Evolutionary conservation across 345 rosid genomes (phyloP).

Genomic region (Heritiera littoralis): DNA sequence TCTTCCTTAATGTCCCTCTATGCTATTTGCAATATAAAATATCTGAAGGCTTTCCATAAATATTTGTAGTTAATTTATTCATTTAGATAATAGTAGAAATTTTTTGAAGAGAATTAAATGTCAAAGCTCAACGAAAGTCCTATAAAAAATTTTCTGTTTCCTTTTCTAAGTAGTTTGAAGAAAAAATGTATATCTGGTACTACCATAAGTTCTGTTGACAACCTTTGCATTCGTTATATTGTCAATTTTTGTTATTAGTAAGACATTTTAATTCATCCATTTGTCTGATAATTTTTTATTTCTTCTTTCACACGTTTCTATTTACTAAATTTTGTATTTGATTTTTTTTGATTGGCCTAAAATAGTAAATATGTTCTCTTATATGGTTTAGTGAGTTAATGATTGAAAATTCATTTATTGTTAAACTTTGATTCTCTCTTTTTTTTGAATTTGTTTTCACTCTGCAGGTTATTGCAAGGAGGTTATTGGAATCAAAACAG

Average conservation of each 20-base stretch:
- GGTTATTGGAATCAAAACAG: constrained; percentile 97
- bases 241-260: background rate
- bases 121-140: background rate
- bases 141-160: background rate
- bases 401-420: background rate
- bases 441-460: background rate
- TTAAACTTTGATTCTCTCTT: background rate
- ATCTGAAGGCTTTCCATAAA: background rate
- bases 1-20: background rate
- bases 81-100: background rate
- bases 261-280: background rate
- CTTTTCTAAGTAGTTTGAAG: background rate
- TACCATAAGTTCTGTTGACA: background rate
- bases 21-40: background rate
- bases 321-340: background rate
- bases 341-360: background rate
- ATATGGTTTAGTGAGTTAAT: constrained; percentile 1
- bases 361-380: background rate
- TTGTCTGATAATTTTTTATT: constrained; percentile 5
- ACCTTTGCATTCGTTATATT: background rate
- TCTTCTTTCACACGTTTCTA: background rate
- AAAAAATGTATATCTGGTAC: background rate
- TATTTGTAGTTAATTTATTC: background rate
- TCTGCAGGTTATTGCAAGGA: constrained; percentile 81
- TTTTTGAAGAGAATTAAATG: background rate